Evolutionary conservation across 805 yeast genomes (phyloP).

Genomic region (Candida andamanensis): DNA sequence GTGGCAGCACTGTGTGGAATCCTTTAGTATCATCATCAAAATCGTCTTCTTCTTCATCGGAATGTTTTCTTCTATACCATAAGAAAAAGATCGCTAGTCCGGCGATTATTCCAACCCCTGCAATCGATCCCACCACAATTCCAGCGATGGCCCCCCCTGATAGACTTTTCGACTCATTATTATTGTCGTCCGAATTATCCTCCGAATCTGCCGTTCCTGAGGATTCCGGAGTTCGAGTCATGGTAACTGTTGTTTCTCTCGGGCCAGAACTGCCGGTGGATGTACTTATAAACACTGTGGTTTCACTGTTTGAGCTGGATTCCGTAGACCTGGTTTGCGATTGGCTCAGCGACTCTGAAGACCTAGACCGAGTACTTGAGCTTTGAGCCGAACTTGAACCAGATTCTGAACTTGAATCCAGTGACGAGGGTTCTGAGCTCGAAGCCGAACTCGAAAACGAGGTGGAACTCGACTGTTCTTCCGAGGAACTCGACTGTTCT

Average conservation of each 20-base stretch:
- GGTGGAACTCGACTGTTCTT: conserved; percentile 11
- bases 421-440: conserved; percentile 7
- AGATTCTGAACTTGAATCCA: no score
- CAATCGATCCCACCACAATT: conserved; percentile 37
- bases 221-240: conserved; percentile 7
- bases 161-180: conserved; percentile 11
- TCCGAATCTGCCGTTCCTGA: conserved; percentile 5
- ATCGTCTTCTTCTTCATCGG: conserved; percentile 37
- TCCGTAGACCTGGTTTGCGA: conserved; percentile 8
- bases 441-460: conserved; percentile 3
- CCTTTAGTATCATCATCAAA: conserved; percentile 20
- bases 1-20: conserved; percentile 6
- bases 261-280: conserved; percentile 7
- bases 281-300: conserved; percentile 7
- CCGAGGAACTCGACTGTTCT: conserved; percentile 7
- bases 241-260: conserved; percentile 9
- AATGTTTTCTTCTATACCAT: conserved; percentile 31
- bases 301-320: conserved; percentile 1
- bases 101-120: conserved; percentile 28
- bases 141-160: conserved; percentile 41
- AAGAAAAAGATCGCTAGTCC: conserved; percentile 39
- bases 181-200: conserved; percentile 11
- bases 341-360: conserved; percentile 10
- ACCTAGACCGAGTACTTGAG: conserved; percentile 7
- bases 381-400: conserved; percentile 9